Evolutionary conservation across 2,329 filamentous ascomycete genomes (phyloP).

Genomic region (Alternaria conjuncta): DNA sequence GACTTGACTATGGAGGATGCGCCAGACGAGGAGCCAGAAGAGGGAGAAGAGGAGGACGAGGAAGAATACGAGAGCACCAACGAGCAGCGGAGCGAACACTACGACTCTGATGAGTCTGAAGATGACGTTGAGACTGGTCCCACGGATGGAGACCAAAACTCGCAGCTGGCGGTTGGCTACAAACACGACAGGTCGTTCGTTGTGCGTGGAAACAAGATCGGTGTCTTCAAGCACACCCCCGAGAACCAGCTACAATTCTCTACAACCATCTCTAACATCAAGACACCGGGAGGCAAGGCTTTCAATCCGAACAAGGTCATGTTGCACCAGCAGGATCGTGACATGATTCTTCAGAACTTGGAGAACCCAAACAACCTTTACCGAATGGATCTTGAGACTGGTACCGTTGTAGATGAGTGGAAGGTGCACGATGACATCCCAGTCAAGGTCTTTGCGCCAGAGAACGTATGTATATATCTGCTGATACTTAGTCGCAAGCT

Average conservation of each 20-base stretch:
- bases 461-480: slow-evolving; percentile 64
- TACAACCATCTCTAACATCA: slow-evolving; percentile 95
- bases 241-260: slow-evolving; percentile 95
- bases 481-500: slow-evolving; percentile 10
- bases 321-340: slow-evolving; percentile 88
- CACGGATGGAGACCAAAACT: slow-evolving; percentile 85
- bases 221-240: slow-evolving; percentile 94
- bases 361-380: slow-evolving; percentile 89
- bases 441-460: slow-evolving; percentile 88
- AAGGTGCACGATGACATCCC: slow-evolving; percentile 96
- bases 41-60: slow-evolving; percentile 65
- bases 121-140: slow-evolving; percentile 73
- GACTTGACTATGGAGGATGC: slow-evolving; percentile 91
- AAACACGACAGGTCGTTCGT: slow-evolving; percentile 98
- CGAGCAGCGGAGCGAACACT: slow-evolving; percentile 74
- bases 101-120: slow-evolving; percentile 79
- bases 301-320: slow-evolving; percentile 98
- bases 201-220: slow-evolving; percentile 95
- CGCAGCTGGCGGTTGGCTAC: slow-evolving; percentile 92
- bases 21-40: slow-evolving; percentile 61
- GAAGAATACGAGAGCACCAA: slow-evolving; percentile 68
- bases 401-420: slow-evolving; percentile 98
- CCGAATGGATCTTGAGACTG: slow-evolving; percentile 97
- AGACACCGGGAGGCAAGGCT: slow-evolving; percentile 78
- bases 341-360: slow-evolving; percentile 85